Evolutionary conservation across 192 early-diverging fungal species (phyloP).

Genomic region (Globomyces pollinis-pini): DNA sequence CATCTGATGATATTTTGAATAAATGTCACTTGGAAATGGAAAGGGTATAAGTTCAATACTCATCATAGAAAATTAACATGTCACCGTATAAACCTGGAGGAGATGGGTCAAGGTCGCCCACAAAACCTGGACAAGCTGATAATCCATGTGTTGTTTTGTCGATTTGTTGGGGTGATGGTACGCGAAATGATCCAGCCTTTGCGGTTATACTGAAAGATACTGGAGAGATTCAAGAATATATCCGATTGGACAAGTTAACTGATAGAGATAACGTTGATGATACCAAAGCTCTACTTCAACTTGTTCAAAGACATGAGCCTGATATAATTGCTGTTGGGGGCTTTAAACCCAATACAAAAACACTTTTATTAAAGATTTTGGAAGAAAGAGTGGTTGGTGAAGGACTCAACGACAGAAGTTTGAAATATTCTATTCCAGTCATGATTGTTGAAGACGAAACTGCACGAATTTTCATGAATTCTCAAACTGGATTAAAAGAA

Average conservation of each 20-base stretch:
- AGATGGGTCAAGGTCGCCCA: too few species aligned
- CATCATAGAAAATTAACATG: slow-evolving; percentile 8
- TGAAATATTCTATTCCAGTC: slow-evolving; percentile 25
- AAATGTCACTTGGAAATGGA: slow-evolving; percentile 60
- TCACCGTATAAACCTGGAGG: slow-evolving; percentile 25
- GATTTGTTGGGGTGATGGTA: slow-evolving; percentile 66
- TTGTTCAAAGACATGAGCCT: slow-evolving; percentile 52
- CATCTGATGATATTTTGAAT: slow-evolving; percentile 61
- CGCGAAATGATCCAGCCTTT: slow-evolving; percentile 43
- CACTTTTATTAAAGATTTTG: slow-evolving; percentile 61
- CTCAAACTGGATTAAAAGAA: slow-evolving; percentile 58
- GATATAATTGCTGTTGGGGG: slow-evolving; percentile 80
- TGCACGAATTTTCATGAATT: slow-evolving; percentile 78
- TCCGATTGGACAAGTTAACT: slow-evolving; percentile 48
- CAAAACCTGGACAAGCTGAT: too few species aligned
- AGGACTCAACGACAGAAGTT: background rate
- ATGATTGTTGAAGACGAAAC: slow-evolving; percentile 81
- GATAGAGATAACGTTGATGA: slow-evolving; percentile 20
- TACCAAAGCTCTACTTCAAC: slow-evolving; percentile 41
- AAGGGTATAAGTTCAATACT: slow-evolving; percentile 15
- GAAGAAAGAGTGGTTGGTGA: slow-evolving; percentile 25
- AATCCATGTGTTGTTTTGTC: slow-evolving; percentile 53
- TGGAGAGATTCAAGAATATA: slow-evolving; percentile 59
- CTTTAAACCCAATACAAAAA: slow-evolving; percentile 63
- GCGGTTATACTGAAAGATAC: slow-evolving; percentile 68